Conservation (phyloP, 768 basidiomycete genomes). For the Kwoniella sp. region DNA sequence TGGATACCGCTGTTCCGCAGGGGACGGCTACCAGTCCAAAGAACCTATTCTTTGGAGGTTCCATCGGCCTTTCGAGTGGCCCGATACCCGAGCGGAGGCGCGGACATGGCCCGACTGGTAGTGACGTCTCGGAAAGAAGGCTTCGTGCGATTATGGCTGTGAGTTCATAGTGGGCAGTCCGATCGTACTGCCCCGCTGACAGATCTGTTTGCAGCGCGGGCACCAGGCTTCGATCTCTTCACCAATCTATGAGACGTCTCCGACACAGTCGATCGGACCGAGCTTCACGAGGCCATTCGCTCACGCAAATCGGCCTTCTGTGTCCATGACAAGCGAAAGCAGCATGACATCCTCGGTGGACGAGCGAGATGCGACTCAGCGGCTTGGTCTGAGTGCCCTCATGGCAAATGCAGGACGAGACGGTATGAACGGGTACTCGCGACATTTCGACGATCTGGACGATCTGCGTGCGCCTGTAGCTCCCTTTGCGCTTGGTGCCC, state of each 20-base stretch:
- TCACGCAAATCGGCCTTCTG: slow-evolving; percentile 3
- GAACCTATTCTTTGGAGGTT: not conserved
- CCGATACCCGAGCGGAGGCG: not conserved
- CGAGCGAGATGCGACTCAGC: slow-evolving; percentile 6
- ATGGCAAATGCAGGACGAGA: not conserved
- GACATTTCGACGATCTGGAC: no score
- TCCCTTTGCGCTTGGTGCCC: not conserved
- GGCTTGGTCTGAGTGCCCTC: slow-evolving; percentile 1
- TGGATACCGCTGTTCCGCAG: slow-evolving; percentile 4
- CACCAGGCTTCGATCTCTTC: slow-evolving; percentile 35
- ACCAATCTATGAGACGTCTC: slow-evolving; percentile 30
- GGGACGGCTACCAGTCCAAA: not conserved
- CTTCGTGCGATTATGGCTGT: slow-evolving; percentile 45
- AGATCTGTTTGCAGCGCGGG: slow-evolving; percentile 20
- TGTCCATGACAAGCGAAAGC: slow-evolving; percentile 12
- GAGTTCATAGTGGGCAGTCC: slow-evolving; percentile 13
- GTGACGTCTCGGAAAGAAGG: slow-evolving; percentile 31
- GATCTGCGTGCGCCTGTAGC: no score
- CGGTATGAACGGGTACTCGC: not conserved
- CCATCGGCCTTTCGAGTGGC: slow-evolving; percentile 3
- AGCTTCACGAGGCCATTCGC: not conserved
- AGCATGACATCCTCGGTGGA: slow-evolving; percentile 18
- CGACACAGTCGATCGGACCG: not conserved
- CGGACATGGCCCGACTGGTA: slow-evolving; percentile 17
- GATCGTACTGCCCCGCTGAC: not conserved